Base-by-base conservation (phyloP, 257 asterid genomes). In the Solanum commersonii region DNA sequence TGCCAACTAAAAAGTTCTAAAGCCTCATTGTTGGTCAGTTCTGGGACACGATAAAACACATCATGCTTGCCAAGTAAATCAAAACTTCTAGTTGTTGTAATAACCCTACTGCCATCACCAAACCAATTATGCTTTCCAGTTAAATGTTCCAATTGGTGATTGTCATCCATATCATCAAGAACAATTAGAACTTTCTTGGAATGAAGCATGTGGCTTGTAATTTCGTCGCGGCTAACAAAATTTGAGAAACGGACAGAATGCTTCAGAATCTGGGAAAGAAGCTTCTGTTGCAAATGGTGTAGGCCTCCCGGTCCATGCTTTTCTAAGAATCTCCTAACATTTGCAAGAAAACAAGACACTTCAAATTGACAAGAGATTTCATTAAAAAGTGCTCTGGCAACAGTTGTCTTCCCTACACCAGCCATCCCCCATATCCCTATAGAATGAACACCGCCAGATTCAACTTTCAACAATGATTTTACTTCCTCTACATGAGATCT, bases 331-430 rank as follows among this genome's bases (percentile, higher is more conserved):
- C 25, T 27, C 46, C 87, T 84, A 34, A 84, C 79, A 56, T 65
- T 68, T 46, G 67, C 1, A 37, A 84, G 44, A 83, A 83, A 83
- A 27, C 88, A 68, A 71, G 33, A 22, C 9, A 13, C 88, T 42
- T 86, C 84, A 68, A 76, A 87, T 35, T 74, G 20, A 23, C 38
- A 5, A 6, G 40, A 46, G 33, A 74, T 20, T 8, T 76, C 22
- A 7, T 87, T 18, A 59, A 73, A 87, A 23, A 59, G 0, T 20
- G 10, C 65, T 87, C 86, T 74, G 15, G 78, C 86, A 23, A 87
- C 15, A 0, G 88, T 52, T 87, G 85, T 87, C 70, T 74, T 87
- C 82, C 88, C 88, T 3, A 86, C 63, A 16, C 88, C 88, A 12
- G 35, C 82, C 83, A 20, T 40, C 8, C 85, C 88, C 29, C 37